Conservation (phyloP, 768 basidiomycete genomes). For the Coprinopsis cinerea region DNA sequence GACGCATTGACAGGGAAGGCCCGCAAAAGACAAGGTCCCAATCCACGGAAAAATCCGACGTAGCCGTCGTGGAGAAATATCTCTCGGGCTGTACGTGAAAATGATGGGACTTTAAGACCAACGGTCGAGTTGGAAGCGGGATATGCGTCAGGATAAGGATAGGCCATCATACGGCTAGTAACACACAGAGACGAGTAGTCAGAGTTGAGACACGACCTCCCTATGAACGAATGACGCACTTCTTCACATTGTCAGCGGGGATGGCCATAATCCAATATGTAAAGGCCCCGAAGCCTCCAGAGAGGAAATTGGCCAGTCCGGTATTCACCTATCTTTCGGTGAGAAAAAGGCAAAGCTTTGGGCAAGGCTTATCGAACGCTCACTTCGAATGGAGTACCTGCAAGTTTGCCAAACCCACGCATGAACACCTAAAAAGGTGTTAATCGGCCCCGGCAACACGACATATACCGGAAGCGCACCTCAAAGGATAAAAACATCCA, state of each 20-base stretch:
- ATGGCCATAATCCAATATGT: constrained; percentile 65
- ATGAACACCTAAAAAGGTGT: constrained; percentile 42
- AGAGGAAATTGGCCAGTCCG: constrained; percentile 55
- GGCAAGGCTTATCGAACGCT: constrained; percentile 6
- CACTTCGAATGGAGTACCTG: constrained; percentile 60
- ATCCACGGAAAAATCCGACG: constrained; percentile 57
- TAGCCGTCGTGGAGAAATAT: constrained; percentile 51
- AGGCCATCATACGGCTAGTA: constrained; percentile 59
- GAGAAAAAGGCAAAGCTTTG: neutral
- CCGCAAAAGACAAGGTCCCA: constrained; percentile 61
- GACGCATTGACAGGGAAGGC: constrained; percentile 79
- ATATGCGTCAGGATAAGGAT: constrained; percentile 42
- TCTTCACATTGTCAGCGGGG: constrained; percentile 79
- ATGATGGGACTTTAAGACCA: constrained; percentile 36
- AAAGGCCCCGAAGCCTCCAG: constrained; percentile 59
- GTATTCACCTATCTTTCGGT: constrained; percentile 57
- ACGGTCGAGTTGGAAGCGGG: constrained; percentile 24
- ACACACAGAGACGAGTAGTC: constrained; percentile 7
- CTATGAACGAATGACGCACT: constrained; percentile 37
- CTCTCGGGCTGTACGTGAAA: constrained; percentile 41
- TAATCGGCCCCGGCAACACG: neutral
- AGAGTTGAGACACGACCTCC: constrained; percentile 3
- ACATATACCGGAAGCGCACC: constrained; percentile 24
- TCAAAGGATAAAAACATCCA: constrained; percentile 76
- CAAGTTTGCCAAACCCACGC: constrained; percentile 48